A percentile compares a stretch with the other conserved stretches of the same genome.
phyloP scores from a whole-genome alignment of 2,329 filamentous ascomycete species.

The Fusarium sp. region DNA sequence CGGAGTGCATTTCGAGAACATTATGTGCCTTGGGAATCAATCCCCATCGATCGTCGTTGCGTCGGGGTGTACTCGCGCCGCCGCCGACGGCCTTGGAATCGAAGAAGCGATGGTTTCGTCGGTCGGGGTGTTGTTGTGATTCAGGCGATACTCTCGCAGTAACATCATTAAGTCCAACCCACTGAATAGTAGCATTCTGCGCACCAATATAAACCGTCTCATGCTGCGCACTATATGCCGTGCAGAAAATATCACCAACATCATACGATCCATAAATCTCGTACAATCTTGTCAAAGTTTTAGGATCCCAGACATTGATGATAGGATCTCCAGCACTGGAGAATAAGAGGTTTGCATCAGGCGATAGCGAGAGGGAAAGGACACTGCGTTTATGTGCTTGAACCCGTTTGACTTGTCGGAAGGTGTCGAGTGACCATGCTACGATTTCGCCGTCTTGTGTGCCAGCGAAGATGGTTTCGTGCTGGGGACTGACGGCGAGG shows the following conservation, averaged over 20 bases:
- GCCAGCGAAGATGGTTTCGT: constrained; percentile 87
- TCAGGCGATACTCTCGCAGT: constrained; percentile 68
- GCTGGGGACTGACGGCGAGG: constrained; percentile 80
- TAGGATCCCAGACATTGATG: constrained; percentile 92
- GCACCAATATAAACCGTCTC: constrained; percentile 91
- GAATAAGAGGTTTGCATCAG: constrained; percentile 80
- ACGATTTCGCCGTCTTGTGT: constrained; percentile 94
- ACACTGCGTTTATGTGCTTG: constrained; percentile 94
- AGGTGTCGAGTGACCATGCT: constrained; percentile 90
- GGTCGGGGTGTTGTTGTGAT: constrained; percentile 76
- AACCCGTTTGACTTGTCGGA: constrained; percentile 80
- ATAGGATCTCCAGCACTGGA: constrained; percentile 94
- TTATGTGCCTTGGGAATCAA: constrained; percentile 64
- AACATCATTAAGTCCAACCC: constrained; percentile 80
- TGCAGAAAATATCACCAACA: constrained; percentile 94
- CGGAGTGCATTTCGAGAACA: constrained; percentile 82
- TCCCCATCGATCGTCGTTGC: constrained; percentile 68
- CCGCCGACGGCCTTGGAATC: constrained; percentile 85
- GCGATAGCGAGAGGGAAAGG: constrained; percentile 83
- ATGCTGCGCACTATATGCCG: constrained; percentile 84
- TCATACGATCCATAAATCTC: constrained; percentile 95
- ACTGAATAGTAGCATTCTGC: constrained; percentile 95
- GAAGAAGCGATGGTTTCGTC: constrained; percentile 88
- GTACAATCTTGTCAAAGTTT: constrained; percentile 79
- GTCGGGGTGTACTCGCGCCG: constrained; percentile 80